Evolutionary conservation across 768 basidiomycete species (phyloP), one percentile per base, ranked within the genome.

Genomic region (Boletus rufocinnamomeus): DNA sequence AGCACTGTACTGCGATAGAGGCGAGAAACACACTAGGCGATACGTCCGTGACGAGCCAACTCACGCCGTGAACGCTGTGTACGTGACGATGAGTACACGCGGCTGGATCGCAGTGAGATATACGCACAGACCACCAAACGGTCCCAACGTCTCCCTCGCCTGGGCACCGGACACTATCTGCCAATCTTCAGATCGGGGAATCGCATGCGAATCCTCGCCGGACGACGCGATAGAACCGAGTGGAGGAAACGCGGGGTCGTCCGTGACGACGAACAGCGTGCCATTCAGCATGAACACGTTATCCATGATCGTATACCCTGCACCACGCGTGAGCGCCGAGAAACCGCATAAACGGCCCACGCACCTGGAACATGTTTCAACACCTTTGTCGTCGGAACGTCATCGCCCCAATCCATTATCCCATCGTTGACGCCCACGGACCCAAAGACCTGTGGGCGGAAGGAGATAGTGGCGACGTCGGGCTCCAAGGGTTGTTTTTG

Each of bases 241-340:
- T 2, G 80, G 57, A 1, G 93, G 94, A 50, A 93, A 80, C 2
- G 78, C 70, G 6, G 80, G 79, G 58, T 85, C 77, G 68, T 93
- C 86, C 5, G 87, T 83, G 37, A 95, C 86, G 58, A 95, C 71
- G 71, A 85, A 91, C 59, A 92, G 80, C 3, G 84, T 84, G 11
- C 86, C 85, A 62, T 89, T 85, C 64, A 82, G 77, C n/a, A 89
- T 73, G 66, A 88, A 83, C n/a, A 92, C 79, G 59, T 91, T 88
- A 65, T 95, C 91, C 56, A 95, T 76, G 45, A 94, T 82, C 1
- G 90, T 93, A 74, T 86, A 91, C 4, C 94, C 94, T 95, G 63
- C 37, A 43, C 34, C 37, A 47, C 13, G 27, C 57, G 53, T 59
- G 32, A 66, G 52, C 38, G 14, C 6, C 16, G 14, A 34, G 8